Base-by-base conservation (phyloP, 2,329 filamentous ascomycete species). In the Pseudogymnoascus sp. region DNA sequence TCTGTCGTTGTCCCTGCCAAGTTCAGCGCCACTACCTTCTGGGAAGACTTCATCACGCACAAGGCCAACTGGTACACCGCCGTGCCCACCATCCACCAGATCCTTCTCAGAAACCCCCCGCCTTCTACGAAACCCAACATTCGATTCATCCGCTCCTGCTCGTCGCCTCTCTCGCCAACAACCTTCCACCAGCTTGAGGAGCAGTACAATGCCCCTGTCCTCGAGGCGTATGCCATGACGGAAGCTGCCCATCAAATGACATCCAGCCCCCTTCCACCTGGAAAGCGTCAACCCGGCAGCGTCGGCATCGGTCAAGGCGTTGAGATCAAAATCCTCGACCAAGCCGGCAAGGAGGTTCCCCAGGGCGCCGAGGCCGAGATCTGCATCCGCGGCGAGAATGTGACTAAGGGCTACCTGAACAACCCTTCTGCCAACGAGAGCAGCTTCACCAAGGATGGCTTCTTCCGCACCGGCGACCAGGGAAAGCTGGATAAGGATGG, bases 141-240 rank as follows among this genome's bases (percentile, higher is more conserved):
- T 69, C 85, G 91, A 66, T 95, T 95, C 75, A 92, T 96, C 70
- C 84, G 91, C 66, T 94, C 90, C 12, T 95, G 91, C 77, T 93
- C 89, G 9, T 91, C 88, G 18, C 90, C 90, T 0, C 79, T 96
- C 12, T 89, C 89, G 2, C 91, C 91, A 0, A 91, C 90, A 64
- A 85, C 85, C 58, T 92, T 94, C 76, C 81, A 90, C 64, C 86
- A 90, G 68, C 82, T 96, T 4, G 90, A 95, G 71, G 80, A 84
- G 68, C 81, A 84, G 0, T 89, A 91, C 72, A 79, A 84, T 58
- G 89, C 91, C 0, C 90, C 91, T 0, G 91, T 96, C 0, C 80
- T 96, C 15, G 91, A 95, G 76, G 91, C 91, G 8, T 95, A 95
- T 69, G 91, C 91, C 66, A 96, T 96, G 91, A 95, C 91, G 39